Conservation (phyloP, 2,329 filamentous ascomycete genomes). For the Epicoccum nigrum region DNA sequence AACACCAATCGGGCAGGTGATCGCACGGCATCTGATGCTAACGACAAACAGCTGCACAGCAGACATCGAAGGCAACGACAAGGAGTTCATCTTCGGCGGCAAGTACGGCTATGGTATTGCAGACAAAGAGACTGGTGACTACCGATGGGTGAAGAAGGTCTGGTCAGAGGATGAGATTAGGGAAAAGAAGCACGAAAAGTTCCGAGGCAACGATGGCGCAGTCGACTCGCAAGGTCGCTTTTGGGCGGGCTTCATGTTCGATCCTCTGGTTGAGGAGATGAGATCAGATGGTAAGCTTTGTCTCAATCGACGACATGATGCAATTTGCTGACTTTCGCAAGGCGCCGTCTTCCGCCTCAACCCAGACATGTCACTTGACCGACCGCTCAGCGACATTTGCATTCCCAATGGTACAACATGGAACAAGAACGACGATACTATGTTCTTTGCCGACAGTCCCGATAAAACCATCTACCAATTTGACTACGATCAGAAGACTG, state of each 20-base stretch:
- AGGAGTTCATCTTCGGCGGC: conserved; percentile 76
- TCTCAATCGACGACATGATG: no score
- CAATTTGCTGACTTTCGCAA: conserved; percentile 37
- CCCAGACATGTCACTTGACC: conserved; percentile 63
- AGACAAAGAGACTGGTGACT: conserved; percentile 65
- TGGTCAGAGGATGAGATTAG: conserved; percentile 59
- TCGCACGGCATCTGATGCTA: not conserved
- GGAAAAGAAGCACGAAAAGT: conserved; percentile 54
- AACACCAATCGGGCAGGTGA: not conserved
- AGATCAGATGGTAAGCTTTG: conserved; percentile 48
- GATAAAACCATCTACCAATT: conserved; percentile 73
- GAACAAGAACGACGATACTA: conserved; percentile 72
- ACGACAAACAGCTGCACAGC: conserved; percentile 61
- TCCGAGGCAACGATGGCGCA: conserved; percentile 80
- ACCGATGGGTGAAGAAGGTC: conserved; percentile 62
- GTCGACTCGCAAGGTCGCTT: conserved; percentile 81
- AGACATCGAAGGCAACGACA: conserved; percentile 72
- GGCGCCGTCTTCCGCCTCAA: conserved; percentile 78
- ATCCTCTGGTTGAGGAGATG: conserved; percentile 67
- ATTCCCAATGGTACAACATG: conserved; percentile 88
- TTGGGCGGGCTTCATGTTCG: conserved; percentile 88
- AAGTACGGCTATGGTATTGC: conserved; percentile 84
- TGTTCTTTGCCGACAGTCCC: conserved; percentile 85
- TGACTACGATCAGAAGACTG: conserved; percentile 71
- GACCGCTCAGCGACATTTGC: conserved; percentile 67